Evolutionary conservation across 768 basidiomycete genomes (phyloP), one percentile per base, ranked within the genome.

Genomic region (Phallus indusiatus): DNA sequence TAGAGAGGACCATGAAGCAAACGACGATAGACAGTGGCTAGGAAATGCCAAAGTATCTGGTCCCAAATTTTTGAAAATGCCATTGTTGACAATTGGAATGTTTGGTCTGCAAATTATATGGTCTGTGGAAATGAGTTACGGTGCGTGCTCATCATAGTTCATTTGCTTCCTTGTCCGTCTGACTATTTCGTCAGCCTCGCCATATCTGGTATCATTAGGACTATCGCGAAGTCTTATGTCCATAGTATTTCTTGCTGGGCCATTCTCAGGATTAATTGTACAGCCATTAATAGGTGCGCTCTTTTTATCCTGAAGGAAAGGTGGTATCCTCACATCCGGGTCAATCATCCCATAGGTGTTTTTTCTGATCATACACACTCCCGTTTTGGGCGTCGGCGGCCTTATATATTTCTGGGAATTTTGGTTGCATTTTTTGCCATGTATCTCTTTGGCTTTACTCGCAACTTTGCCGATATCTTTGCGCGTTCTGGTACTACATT

Each of bases 61-160:
- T 0, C 90, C 91, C 0, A 63, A 66, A 61, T 90, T 84, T 83
- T 68, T 79, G 0, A 82, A 80, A 51, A 70, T 88, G 24, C 86
- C 88, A 0, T 75, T 78, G 2, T 70, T 95, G 42, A 94, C 92
- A 0, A 66, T 93, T 7, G 88, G 90, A 0, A 72, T 94, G 54
- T 71, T 92, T 2, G 94, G 94, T 6, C 84, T 94, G 0, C 89
- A 91, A 69, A 82, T 92, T 61, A 81, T 95, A 51, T 96, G 94
- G 94, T 88, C 87, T 1, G 86, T 95, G 12, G 94, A 96, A 67
- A 94, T 96, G 90, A 86, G 90, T 0, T 94, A 95, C 62, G 91
- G 89, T 73, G 56, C 36, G 65, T 53, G 11, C 53, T 28, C 20
- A 47, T 28, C 34, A 8, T 1, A 12, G 42, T 34, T 14, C 48